Conservation (phyloP, 495 filamentous ascomycete species). For the Neurospora sp. region DNA sequence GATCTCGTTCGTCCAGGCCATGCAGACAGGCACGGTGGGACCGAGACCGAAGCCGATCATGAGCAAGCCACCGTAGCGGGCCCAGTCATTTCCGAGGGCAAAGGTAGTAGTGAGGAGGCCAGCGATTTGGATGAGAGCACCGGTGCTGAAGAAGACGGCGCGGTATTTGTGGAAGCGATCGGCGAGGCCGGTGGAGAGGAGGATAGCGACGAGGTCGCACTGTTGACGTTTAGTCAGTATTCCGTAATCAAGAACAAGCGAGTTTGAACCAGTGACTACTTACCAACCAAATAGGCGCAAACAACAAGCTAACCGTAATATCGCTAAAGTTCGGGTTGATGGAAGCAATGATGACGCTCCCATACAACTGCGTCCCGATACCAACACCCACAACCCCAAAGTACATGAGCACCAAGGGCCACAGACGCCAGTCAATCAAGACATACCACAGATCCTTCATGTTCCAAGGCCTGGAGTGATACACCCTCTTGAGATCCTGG, state of each 20-base stretch:
- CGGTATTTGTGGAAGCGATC: constrained; percentile 79
- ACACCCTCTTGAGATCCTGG: constrained; percentile 71
- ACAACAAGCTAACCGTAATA: constrained; percentile 69
- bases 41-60: constrained; percentile 87
- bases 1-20: constrained; percentile 87
- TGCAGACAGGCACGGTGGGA: constrained; percentile 83
- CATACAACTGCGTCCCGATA: constrained; percentile 80
- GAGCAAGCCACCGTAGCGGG: constrained; percentile 77
- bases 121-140: constrained; percentile 68
- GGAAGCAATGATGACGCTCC: constrained; percentile 71
- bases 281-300: constrained; percentile 87
- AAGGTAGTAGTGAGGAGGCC: constrained; percentile 75
- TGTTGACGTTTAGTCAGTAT: constrained; percentile 9
- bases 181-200: constrained; percentile 74
- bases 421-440: constrained; percentile 74
- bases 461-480: constrained; percentile 61
- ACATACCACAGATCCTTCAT: constrained; percentile 56
- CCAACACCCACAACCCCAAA: constrained; percentile 90
- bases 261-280: constrained; percentile 15
- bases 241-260: not conserved
- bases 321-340: constrained; percentile 63
- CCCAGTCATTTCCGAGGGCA: constrained; percentile 62
- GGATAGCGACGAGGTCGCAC: constrained; percentile 84
- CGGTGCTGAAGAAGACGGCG: constrained; percentile 70
- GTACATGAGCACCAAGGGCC: constrained; percentile 82